Evolutionary conservation across 2,329 filamentous ascomycete species (phyloP), one percentile per base, ranked within the genome.

Genomic region (Nemania sp.): DNA sequence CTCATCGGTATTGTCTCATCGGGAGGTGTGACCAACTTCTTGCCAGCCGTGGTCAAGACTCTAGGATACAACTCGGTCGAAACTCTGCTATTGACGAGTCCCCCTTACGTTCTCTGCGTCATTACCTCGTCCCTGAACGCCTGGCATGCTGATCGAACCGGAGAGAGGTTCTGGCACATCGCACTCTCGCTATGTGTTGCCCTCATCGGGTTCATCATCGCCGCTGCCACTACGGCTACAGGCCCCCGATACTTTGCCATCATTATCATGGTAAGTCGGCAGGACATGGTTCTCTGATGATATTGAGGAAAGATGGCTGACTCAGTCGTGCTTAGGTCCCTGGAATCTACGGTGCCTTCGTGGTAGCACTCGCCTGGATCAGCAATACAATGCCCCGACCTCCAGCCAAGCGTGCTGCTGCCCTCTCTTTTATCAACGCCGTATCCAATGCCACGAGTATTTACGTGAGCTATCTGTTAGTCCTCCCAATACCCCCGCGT

Each of bases 391-490:
- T 94, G 53, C 90, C 90, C 0, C 84, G 90, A 5, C 90, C 91
- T 3, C 88, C 90, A 0, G 87, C 90, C 2, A 93, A 93, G 77
- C 83, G 89, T 61, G 80, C 80, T 1, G 79, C 89, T 0, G 89
- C 89, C 0, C 73, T 94, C 5, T 90, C 90, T 1, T 87, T 89
- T 63, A 91, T 93, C 75, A 94, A 94, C 70, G 87, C 87, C 2
- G 80, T 91, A 10, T 85, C 83, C 17, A 92, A 93, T 71, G 80
- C 82, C 11, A 85, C 84, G 43, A 86, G 82, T 49, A 92, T 93
- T 65, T 92, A 89, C 69, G 86, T 87, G 15, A 68, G 54, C 56
- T 68, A 60, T 58, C 62, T 66, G 66, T 67, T 10, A 52, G 65
- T 63, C 13, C 34, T 18, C 32, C 34, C 18, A 15, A 7, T 11